Evolutionary conservation across 129 eudicot species (phyloP), one percentile per base, ranked within the genome.

Genomic region (Chrysanthemum seticuspe): DNA sequence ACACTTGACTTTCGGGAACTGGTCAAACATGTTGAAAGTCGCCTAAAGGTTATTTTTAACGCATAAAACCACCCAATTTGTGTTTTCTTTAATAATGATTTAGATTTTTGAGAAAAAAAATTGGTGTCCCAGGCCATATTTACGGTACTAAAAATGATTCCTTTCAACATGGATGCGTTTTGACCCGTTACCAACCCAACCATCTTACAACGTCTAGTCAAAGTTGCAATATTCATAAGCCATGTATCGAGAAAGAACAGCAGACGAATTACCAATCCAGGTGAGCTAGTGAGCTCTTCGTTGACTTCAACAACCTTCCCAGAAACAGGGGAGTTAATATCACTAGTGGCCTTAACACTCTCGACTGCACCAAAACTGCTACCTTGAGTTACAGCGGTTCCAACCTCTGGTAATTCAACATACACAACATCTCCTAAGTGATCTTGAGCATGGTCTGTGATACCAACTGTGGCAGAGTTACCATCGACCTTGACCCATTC

Each of bases 351-450:
- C 50, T 91, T 91, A 6, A 91, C 93, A 80, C 97, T 91, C 68
- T 91, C 97, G 25, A 91, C 97, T 10, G 97, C 93, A 68, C 96
- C 97, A 75, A 91, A 91, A 27, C 88, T 62, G 52, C 60, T 44
- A 5, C 96, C 97, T 78, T 91, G 93, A 34, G 82, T 72, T 23
- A 91, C 91, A 8, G 74, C 45, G 57, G 71, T 58, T 27, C 96
- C 97, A 73, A 78, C 79, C 68, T 91, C 85, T 0, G 91, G 97
- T 61, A 92, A 81, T 47, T 92, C 97, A 53, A 92, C 96, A 29
- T 85, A 92, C 2, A 92, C 97, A 25, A 92, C 96, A 49, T 92
- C 98, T 14, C 98, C 98, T 74, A 92, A 79, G 83, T 92, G 98
- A 75, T 83, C 89, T 52, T 89, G 96, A 52, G 98, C 98, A 76